phyloP scores from a whole-genome alignment of 202 grass and related monocot genomes.

The Setaria italica region DNA sequence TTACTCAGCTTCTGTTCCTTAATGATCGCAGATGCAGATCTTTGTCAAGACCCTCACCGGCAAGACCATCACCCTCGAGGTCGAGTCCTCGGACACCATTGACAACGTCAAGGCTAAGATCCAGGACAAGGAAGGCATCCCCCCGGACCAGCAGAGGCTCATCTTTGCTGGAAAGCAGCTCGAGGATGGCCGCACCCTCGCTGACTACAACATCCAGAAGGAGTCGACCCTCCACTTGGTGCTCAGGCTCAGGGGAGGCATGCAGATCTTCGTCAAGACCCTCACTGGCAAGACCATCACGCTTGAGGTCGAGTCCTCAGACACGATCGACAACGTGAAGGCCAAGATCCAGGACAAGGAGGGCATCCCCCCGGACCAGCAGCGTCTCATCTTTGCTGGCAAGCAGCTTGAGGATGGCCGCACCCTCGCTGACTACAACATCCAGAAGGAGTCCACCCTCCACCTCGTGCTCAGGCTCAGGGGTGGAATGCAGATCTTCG shows the following conservation, averaged over 20 bases:
- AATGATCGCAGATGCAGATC: slow-evolving; percentile 54
- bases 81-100: slow-evolving; percentile 49
- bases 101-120: slow-evolving; percentile 68
- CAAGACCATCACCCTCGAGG: slow-evolving; percentile 71
- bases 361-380: slow-evolving; percentile 25
- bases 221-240: not conserved
- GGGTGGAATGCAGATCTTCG: not conserved
- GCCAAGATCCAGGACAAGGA: slow-evolving; percentile 39
- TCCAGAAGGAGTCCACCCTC: slow-evolving; percentile 63
- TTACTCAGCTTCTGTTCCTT: not conserved
- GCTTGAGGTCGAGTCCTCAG: slow-evolving; percentile 58
- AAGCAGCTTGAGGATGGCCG: slow-evolving; percentile 56
- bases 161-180: slow-evolving; percentile 60
- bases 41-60: slow-evolving; percentile 52
- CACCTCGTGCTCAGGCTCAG: slow-evolving; percentile 52
- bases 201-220: too few relatives aligned
- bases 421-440: slow-evolving; percentile 57
- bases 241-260: slow-evolving; percentile 32
- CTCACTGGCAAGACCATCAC: slow-evolving; percentile 71
- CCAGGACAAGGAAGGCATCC: slow-evolving; percentile 71
- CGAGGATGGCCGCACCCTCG: not conserved
- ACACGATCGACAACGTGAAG: slow-evolving; percentile 70
- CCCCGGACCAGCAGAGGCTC: slow-evolving; percentile 53
- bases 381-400: not conserved
- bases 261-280: slow-evolving; percentile 84